These are phyloP conservation scores for Colletotrichum endophyticum DNA, from an alignment of 2,329 filamentous ascomycete species.

Conservation along the genomic window DNA sequence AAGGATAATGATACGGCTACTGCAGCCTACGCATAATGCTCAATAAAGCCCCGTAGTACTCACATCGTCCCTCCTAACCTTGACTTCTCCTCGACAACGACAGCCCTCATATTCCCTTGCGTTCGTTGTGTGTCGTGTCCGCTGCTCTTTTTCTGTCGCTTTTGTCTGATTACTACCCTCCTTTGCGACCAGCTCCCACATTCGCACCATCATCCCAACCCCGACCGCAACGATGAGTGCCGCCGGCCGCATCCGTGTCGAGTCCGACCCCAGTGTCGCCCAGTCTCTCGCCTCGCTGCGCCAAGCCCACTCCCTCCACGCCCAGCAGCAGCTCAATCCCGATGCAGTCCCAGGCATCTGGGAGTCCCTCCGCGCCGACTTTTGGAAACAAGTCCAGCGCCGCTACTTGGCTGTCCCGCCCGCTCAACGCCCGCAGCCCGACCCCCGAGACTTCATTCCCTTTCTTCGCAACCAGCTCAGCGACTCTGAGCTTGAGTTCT, in stretches of 20 bases:
- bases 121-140: not conserved
- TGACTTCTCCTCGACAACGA: not conserved
- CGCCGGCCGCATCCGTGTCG: not conserved
- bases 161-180: not conserved
- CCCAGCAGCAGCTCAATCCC: not conserved
- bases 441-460: not conserved
- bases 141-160: not conserved
- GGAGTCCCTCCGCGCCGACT: not conserved
- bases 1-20: not conserved
- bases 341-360: not conserved
- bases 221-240: not conserved
- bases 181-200: not conserved
- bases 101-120: not conserved
- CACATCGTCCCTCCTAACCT: not conserved
- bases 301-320: not conserved
- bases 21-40: not conserved
- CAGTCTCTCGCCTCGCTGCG: not conserved
- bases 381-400: not conserved
- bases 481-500: not conserved
- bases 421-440: not conserved
- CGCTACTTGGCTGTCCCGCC: not conserved
- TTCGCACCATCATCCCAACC: not conserved
- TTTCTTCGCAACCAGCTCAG: not conserved
- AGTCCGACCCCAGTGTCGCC: not conserved
- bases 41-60: not conserved